Percentiles rank a stretch among this genome's conserved stretches.
phyloP scores from a whole-genome alignment of 192 early-diverging fungal species.

The Backusella australiensis region DNA sequence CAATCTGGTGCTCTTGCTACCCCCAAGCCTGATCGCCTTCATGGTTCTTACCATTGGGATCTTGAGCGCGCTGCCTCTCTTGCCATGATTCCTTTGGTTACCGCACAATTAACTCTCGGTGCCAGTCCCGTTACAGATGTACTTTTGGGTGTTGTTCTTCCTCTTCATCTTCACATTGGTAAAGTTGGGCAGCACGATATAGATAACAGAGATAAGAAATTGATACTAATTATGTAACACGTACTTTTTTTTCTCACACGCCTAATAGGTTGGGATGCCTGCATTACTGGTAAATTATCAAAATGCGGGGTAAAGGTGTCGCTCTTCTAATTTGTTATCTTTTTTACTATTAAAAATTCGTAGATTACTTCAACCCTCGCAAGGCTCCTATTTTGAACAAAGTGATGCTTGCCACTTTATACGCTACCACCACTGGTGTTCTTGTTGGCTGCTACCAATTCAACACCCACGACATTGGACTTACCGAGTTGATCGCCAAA shows the following conservation, averaged over 20 bases:
- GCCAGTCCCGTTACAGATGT: slow-evolving; percentile 87
- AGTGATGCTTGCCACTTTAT: slow-evolving; percentile 62
- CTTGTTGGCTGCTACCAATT: slow-evolving; percentile 89
- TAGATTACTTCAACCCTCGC: slow-evolving; percentile 84
- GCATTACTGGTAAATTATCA: slow-evolving; percentile 31
- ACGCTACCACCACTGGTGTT: slow-evolving; percentile 64
- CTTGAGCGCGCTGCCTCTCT: slow-evolving; percentile 84
- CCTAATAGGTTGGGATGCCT: slow-evolving; percentile 31
- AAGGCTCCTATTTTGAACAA: slow-evolving; percentile 60
- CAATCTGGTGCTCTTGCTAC: slow-evolving; percentile 39
- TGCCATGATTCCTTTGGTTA: slow-evolving; percentile 73
- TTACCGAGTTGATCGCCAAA: slow-evolving; percentile 84
- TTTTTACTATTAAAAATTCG: background rate
- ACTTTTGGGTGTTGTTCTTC: slow-evolving; percentile 84
- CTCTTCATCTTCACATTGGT: slow-evolving; percentile 89
- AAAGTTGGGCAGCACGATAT: slow-evolving; percentile 58
- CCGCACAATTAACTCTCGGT: slow-evolving; percentile 76
- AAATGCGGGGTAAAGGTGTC: slow-evolving; percentile 14
- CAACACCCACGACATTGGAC: slow-evolving; percentile 95
- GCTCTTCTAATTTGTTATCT: slow-evolving; percentile 6
- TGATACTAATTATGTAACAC: slow-evolving; percentile 5
- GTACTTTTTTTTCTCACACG: slow-evolving; percentile 1
- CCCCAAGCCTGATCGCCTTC: slow-evolving; percentile 56
- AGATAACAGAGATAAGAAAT: slow-evolving; percentile 3
- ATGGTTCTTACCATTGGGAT: slow-evolving; percentile 97